Evolutionary conservation across 805 yeast species (phyloP).

Genomic region (Saturnispora dispora): DNA sequence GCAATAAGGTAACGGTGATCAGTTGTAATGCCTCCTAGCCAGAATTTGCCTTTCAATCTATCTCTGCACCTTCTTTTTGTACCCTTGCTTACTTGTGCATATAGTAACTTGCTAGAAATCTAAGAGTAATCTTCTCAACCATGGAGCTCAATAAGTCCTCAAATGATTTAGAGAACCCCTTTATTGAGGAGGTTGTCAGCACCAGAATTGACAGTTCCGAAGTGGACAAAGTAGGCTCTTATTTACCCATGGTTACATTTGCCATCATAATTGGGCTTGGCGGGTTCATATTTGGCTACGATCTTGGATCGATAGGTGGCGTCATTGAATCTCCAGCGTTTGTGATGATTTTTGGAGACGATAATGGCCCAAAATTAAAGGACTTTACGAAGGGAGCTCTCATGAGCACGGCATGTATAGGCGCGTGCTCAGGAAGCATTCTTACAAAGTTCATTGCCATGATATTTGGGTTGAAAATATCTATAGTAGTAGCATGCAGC

Average conservation of each 20-base stretch:
- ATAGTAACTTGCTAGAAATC: not conserved
- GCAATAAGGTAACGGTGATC: not conserved
- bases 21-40: not conserved
- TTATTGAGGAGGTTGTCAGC: not conserved
- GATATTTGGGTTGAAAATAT: slow-evolving; percentile 19
- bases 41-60: not conserved
- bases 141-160: not conserved
- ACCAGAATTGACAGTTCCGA: not conserved
- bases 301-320: slow-evolving; percentile 31
- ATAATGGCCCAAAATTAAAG: slow-evolving; percentile 9
- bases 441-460: slow-evolving; percentile 19
- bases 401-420: slow-evolving; percentile 24
- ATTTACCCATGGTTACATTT: slow-evolving; percentile 18
- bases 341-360: slow-evolving; percentile 19
- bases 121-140: not conserved
- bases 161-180: not conserved
- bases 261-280: slow-evolving; percentile 23
- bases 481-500: slow-evolving; percentile 19
- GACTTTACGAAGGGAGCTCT: slow-evolving; percentile 25
- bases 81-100: not conserved
- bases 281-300: slow-evolving; percentile 30
- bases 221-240: slow-evolving; percentile 13
- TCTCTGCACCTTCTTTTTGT: not conserved
- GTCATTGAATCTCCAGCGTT: slow-evolving; percentile 25
- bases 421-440: slow-evolving; percentile 27